phyloP scores from a whole-genome alignment of 768 basidiomycete genomes.

The Lentinula sp. region DNA sequence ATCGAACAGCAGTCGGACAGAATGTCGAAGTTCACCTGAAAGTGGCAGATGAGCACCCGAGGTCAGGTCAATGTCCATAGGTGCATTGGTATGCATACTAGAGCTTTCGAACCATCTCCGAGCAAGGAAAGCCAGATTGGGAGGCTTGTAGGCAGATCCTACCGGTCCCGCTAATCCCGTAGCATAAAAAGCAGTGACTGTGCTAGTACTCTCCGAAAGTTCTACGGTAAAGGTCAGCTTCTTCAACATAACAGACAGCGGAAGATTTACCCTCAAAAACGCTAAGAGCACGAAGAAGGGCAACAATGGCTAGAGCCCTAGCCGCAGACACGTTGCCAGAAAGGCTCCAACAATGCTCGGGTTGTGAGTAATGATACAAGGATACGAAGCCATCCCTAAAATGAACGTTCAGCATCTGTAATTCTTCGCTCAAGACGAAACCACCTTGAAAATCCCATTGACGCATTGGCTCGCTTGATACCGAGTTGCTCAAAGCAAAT shows the following conservation, averaged over 20 bases:
- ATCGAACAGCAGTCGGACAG: conserved; percentile 75
- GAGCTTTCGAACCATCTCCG: conserved; percentile 71
- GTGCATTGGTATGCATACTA: conserved; percentile 41
- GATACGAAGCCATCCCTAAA: conserved; percentile 33
- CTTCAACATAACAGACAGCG: not conserved
- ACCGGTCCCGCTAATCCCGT: conserved; percentile 59
- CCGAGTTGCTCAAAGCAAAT: conserved; percentile 58
- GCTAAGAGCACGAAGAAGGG: conserved; percentile 66
- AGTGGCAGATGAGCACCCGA: conserved; percentile 5
- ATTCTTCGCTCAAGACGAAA: not conserved
- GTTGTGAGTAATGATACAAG: conserved; percentile 28
- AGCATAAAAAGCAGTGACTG: conserved; percentile 77
- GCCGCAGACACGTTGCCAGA: conserved; percentile 67
- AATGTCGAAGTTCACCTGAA: conserved; percentile 68
- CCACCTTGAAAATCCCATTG: conserved; percentile 48
- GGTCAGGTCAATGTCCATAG: conserved; percentile 1
- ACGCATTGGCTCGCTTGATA: conserved; percentile 28
- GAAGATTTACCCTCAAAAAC: conserved; percentile 54
- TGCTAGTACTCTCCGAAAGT: conserved; percentile 59
- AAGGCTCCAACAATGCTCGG: conserved; percentile 61
- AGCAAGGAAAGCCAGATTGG: conserved; percentile 70
- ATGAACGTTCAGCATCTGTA: conserved; percentile 1
- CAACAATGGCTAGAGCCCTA: conserved; percentile 59
- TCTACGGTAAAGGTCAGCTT: conserved; percentile 33
- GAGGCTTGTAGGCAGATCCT: conserved; percentile 55